Evolutionary conservation across 1,284 basidiomycete species (phyloP).

Genomic region (Moniliella sp.): DNA sequence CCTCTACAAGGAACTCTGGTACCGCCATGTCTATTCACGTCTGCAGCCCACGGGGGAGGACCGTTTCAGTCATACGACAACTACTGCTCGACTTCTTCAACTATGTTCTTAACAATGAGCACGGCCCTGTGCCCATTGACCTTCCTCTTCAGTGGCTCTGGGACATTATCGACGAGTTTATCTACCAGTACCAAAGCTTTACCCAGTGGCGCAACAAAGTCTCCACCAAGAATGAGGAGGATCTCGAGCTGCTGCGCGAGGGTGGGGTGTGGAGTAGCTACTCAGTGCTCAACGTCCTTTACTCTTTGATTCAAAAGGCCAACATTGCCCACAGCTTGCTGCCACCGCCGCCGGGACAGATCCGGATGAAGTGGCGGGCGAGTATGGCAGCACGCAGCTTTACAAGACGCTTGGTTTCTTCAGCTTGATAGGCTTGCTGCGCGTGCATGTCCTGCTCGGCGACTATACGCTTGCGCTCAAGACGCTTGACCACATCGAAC

Average conservation of each 20-base stretch:
- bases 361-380: no score
- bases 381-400: conserved; percentile 67
- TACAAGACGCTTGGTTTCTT: conserved; percentile 96
- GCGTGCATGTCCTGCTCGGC: conserved; percentile 82
- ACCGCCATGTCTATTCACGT: conserved; percentile 69
- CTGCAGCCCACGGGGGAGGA: conserved; percentile 86
- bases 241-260: conserved; percentile 36
- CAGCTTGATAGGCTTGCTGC: conserved; percentile 75
- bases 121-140: conserved; percentile 71
- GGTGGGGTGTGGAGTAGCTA: conserved; percentile 76
- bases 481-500: conserved; percentile 79
- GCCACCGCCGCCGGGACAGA: conserved; percentile 60
- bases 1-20: not conserved
- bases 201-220: conserved; percentile 63
- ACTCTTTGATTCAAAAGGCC: conserved; percentile 90
- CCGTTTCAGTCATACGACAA: conserved; percentile 93
- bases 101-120: conserved; percentile 68
- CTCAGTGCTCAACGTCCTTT: conserved; percentile 88
- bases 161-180: conserved; percentile 98
- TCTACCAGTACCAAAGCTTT: conserved; percentile 87
- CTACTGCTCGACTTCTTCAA: conserved; percentile 94
- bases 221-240: conserved; percentile 70
- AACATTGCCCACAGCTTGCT: conserved; percentile 76
- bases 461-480: conserved; percentile 87
- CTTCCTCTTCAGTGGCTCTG: conserved; percentile 93